These are phyloP conservation scores for Backusella liffmaniae DNA, from an alignment of 192 early-diverging fungal species.

Conservation along the genomic window DNA sequence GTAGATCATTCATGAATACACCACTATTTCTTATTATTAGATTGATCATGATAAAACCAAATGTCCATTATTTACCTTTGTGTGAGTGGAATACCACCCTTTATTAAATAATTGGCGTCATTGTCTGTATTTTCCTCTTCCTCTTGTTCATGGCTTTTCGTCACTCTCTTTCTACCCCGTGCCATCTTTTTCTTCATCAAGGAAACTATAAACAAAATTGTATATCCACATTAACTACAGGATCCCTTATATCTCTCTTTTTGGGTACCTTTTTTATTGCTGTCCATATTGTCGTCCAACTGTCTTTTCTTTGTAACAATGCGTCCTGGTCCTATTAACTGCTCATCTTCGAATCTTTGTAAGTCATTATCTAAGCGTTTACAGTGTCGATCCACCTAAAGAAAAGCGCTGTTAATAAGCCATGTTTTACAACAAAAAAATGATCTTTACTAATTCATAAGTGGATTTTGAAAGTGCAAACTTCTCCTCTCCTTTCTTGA, in stretches of 20 bases:
- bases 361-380: slow-evolving; percentile 91
- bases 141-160: not conserved
- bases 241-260: slow-evolving; percentile 10
- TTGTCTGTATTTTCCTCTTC: not conserved
- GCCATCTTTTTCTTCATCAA: not conserved
- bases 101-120: slow-evolving; percentile 16
- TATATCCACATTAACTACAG: not conserved
- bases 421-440: not conserved
- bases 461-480: slow-evolving; percentile 92
- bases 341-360: slow-evolving; percentile 87
- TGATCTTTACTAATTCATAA: slow-evolving; percentile 75
- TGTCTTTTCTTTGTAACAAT: slow-evolving; percentile 9
- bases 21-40: slow-evolving; percentile 12
- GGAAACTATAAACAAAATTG: not conserved
- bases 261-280: slow-evolving; percentile 26
- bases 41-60: not conserved
- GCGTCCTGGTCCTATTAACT: slow-evolving; percentile 64
- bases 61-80: slow-evolving; percentile 17
- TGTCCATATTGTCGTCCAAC: slow-evolving; percentile 22
- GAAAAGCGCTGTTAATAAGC: not conserved
- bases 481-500: slow-evolving; percentile 91
- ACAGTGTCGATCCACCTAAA: slow-evolving; percentile 85
- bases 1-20: slow-evolving; percentile 30
- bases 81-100: slow-evolving; percentile 23
- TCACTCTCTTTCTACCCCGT: slow-evolving; percentile 15